Evolutionary conservation across 495 filamentous ascomycete genomes (phyloP).

Genomic region (Tuber magnatum): DNA sequence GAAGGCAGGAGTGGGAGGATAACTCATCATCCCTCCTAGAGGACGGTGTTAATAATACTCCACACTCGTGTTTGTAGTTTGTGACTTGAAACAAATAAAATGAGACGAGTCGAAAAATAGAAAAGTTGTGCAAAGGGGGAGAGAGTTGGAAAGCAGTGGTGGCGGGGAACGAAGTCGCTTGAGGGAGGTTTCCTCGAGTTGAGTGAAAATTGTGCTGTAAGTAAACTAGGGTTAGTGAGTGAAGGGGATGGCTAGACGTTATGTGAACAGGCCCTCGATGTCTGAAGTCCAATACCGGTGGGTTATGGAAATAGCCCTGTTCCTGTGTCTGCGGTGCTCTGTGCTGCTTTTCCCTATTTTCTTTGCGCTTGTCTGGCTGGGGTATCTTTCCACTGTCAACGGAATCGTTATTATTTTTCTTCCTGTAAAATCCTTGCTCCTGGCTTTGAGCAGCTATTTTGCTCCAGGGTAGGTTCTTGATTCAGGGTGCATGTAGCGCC

Average conservation of each 20-base stretch:
- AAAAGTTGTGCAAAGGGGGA: conserved; percentile 13
- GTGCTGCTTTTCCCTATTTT: background rate
- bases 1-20: conserved; percentile 51
- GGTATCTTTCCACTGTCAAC: background rate
- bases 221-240: background rate
- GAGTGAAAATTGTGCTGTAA: background rate
- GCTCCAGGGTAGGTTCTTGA: background rate
- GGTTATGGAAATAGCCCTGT: background rate
- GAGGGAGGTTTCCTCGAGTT: conserved; percentile 8
- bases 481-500: background rate
- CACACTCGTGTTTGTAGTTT: background rate
- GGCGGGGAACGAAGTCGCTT: conserved; percentile 21
- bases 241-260: background rate
- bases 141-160: conserved; percentile 10
- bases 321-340: background rate
- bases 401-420: background rate
- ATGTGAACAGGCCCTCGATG: background rate
- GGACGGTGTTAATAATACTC: conserved; percentile 13
- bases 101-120: background rate
- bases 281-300: background rate
- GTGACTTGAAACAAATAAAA: background rate
- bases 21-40: conserved; percentile 49
- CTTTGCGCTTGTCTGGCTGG: background rate
- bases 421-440: background rate
- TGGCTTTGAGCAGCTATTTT: background rate